Conservation (phyloP, 2,329 filamentous ascomycete genomes). For the Dryadomyces quercus-mongolicae region DNA sequence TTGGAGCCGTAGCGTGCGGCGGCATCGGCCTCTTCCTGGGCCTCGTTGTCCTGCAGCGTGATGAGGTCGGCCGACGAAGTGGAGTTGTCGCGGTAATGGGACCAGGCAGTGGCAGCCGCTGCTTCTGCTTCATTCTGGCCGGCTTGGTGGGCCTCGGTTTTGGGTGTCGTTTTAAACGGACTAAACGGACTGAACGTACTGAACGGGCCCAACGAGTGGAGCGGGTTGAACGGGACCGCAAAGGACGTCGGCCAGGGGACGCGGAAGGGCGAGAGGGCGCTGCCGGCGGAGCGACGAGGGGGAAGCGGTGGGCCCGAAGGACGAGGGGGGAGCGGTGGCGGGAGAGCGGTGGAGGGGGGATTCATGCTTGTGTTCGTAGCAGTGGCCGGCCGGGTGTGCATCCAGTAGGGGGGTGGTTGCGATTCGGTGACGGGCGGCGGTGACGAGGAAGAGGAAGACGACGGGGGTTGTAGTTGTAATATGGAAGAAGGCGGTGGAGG, state of each 20-base stretch:
- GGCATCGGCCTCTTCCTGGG: neutral
- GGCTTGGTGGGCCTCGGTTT: too few relatives aligned
- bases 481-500: neutral
- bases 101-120: neutral
- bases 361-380: too few relatives aligned
- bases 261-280: neutral
- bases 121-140: too few relatives aligned
- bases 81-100: slow-evolving; percentile 7
- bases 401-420: neutral
- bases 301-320: neutral
- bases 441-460: neutral
- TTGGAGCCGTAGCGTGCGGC: neutral
- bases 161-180: too few relatives aligned
- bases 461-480: neutral
- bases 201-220: too few relatives aligned
- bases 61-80: slow-evolving; percentile 23
- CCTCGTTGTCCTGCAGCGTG: slow-evolving; percentile 49
- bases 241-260: neutral
- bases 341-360: too few relatives aligned
- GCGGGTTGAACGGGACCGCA: too few relatives aligned
- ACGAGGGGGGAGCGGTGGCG: too few relatives aligned
- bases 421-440: neutral
- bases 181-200: too few relatives aligned
- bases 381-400: neutral
- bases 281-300: neutral